These are phyloP conservation scores for Cydonia oblonga DNA, from an alignment of 331 rosid species.

Conservation along the genomic window DNA sequence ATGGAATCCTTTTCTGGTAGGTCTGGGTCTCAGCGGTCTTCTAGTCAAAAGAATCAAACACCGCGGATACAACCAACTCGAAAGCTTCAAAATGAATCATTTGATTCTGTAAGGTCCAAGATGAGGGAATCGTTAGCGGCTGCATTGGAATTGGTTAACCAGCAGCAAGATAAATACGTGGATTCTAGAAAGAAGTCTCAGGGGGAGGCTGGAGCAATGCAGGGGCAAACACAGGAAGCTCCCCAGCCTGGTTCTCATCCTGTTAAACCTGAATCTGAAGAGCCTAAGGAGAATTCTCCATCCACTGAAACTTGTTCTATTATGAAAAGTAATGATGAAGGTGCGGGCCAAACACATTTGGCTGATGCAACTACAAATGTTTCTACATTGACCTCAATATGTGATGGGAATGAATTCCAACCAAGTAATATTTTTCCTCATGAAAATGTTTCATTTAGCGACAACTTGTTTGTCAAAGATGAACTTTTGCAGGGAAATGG, in stretches of 20 bases:
- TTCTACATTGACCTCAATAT: slow-evolving; percentile 15
- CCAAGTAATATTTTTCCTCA: slow-evolving; percentile 46
- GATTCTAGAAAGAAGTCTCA: slow-evolving; percentile 14
- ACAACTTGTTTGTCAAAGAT: slow-evolving; percentile 66
- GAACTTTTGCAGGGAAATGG: slow-evolving; percentile 94
- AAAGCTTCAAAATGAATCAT: slow-evolving; percentile 57
- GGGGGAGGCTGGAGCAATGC: slow-evolving; percentile 10
- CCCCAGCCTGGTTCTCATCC: slow-evolving; percentile 24
- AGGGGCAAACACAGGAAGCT: slow-evolving; percentile 19
- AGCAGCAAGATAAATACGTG: slow-evolving; percentile 26
- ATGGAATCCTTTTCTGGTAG: slow-evolving; percentile 41
- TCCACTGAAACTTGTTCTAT: slow-evolving; percentile 16
- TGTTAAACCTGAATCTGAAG: slow-evolving; percentile 22
- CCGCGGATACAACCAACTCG: slow-evolving; percentile 30
- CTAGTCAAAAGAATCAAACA: slow-evolving; percentile 43
- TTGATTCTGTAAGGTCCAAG: slow-evolving; percentile 82
- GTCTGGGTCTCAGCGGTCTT: slow-evolving; percentile 45
- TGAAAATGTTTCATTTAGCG: slow-evolving; percentile 73
- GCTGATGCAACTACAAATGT: slow-evolving; percentile 23
- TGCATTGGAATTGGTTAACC: slow-evolving; percentile 68
- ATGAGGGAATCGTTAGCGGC: slow-evolving; percentile 86
- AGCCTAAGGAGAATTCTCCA: slow-evolving; percentile 8
- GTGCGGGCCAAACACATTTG: slow-evolving; percentile 16
- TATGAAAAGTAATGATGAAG: slow-evolving; percentile 16
- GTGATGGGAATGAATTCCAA: slow-evolving; percentile 46